Base-by-base conservation (phyloP, 2,329 filamentous ascomycete species). In the Penicillium sp. region DNA sequence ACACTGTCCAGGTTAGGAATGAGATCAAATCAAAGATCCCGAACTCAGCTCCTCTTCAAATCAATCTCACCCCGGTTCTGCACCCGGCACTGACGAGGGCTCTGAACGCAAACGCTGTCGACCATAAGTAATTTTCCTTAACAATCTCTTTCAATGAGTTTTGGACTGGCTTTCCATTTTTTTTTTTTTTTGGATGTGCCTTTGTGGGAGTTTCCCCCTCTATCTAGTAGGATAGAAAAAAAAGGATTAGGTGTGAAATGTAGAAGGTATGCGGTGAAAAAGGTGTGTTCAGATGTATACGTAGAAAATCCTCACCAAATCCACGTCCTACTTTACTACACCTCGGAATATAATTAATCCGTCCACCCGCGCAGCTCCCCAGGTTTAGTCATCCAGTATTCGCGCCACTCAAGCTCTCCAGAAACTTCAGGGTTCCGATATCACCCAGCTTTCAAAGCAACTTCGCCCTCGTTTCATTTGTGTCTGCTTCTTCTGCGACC, bases 381-480 rank as follows among this genome's bases (percentile, higher is more conserved):
- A 38, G 46, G 41, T 53, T 71, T 70, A 72, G 69, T 72, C 67
- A 56, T 50, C 46, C n/a, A 19, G 17, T 8, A 19, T 50, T 31
- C 29, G 12, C 49, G 55, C 59, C 61, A 60, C 59, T 62, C 49
- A 60, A 72, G 69, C 70, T 72, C 64, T 71, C 71, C 70, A 73
- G 71, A 73, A 73, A 67, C 70, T 73, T 72, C 71, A 68, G 63
- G 60, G 61, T 63, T 65, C 56, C 43, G 54, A 56, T 57, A 60
- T 58, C 57, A 58, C 41, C 40, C 54, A 68, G 60, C 67, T 65
- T 38, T 58, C 52, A 49, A 43, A 42, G 56, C 35, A 56, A 52
- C 25, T 40, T 47, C 40, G 43, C 21, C 46, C 37, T 47, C 25
- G 12, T 25, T 50, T 45, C 41, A 12, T 49, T 46, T 37, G 12